Base-by-base conservation (phyloP, 768 basidiomycete genomes). In the Calvatia gigantea region DNA sequence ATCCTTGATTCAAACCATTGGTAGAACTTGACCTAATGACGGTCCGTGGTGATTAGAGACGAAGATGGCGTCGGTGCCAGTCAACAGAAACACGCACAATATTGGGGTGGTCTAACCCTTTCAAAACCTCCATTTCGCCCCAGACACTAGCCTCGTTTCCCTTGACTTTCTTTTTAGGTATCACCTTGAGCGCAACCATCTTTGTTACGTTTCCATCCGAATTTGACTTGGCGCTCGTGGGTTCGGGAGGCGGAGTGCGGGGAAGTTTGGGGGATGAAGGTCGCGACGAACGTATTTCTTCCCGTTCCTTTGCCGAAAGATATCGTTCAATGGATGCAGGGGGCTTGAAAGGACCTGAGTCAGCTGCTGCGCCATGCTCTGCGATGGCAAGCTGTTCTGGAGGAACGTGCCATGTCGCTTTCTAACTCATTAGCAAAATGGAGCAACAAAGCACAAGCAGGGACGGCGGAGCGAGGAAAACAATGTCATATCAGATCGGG, bases 1-100 rank as follows among this genome's bases (percentile, higher is more conserved):
- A 80, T n/a, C 60, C 94, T 78, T 7, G 90, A 93, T 66, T 98
- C 97, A 67, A 98, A 98, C 85, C 89, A 93, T 68, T 97, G 94
- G 69, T 88, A 95, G 65, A 97, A 94, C 67, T 95, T 96, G 54
- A 97, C 92, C 92, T 94, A 64, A 21, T 21, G 28, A 15, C 15
- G 19, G n/a, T 19, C 21, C 28, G 46, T 37, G 50, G 8, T 28
- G n/a, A 23, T 33, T 21, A 25, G 51, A 25, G 17, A 6, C 17
- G 17, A 15, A 41, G 19, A 21, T 27, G 17, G 9, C 19, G 43
- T 5, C 33, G 31, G 23, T n/a, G 47, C 43, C 37, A 56, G 32
- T 21, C 28, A 7, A 32, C 21, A 5, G 51, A 38, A 41, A 8
- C 32, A 75, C 83, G 63, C 54, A 94, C 94, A 60, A 98, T 91